Conservation (phyloP, 352 stramenopile genomes). For the Pythium dissimile region DNA sequence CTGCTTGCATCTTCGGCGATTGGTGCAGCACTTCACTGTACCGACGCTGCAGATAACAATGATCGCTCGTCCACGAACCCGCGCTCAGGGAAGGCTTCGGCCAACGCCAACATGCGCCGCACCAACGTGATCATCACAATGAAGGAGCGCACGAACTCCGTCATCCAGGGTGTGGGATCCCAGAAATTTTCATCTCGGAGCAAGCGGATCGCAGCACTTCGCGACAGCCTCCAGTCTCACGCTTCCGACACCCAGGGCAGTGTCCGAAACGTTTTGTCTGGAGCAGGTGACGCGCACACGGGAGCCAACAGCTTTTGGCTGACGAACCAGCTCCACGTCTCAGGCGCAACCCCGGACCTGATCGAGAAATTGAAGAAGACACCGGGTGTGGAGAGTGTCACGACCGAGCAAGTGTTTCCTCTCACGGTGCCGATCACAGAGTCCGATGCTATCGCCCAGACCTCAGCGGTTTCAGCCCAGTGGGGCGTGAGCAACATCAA, state of each 20-base stretch:
- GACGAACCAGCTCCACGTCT: slow-evolving; percentile 56
- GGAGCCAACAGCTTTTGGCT: slow-evolving; percentile 51
- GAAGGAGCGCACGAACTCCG: slow-evolving; percentile 24
- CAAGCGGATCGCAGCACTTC: slow-evolving; percentile 27
- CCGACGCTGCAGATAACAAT: slow-evolving; percentile 2
- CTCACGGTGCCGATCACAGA: slow-evolving; percentile 20
- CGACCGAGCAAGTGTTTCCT: slow-evolving; percentile 40
- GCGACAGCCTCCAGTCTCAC: slow-evolving; percentile 33
- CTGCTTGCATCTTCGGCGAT: slow-evolving; percentile 5
- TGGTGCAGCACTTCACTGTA: neutral
- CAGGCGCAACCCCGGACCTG: slow-evolving; percentile 37
- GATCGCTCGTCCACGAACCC: slow-evolving; percentile 4
- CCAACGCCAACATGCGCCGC: slow-evolving; percentile 15
- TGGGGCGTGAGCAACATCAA: slow-evolving; percentile 55
- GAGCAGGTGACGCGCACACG: slow-evolving; percentile 19
- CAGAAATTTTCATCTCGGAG: slow-evolving; percentile 35
- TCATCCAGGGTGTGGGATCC: slow-evolving; percentile 29
- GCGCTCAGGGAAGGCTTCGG: slow-evolving; percentile 16
- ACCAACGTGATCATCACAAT: slow-evolving; percentile 58
- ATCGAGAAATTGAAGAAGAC: slow-evolving; percentile 43
- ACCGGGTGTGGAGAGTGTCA: slow-evolving; percentile 34
- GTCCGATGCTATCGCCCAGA: slow-evolving; percentile 18
- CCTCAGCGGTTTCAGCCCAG: slow-evolving; percentile 28
- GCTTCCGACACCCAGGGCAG: slow-evolving; percentile 31
- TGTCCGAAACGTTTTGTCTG: slow-evolving; percentile 27